These are phyloP conservation scores for Diaporthe sp. DNA, from an alignment of 2,329 filamentous ascomycete genomes.

Conservation along the genomic window DNA sequence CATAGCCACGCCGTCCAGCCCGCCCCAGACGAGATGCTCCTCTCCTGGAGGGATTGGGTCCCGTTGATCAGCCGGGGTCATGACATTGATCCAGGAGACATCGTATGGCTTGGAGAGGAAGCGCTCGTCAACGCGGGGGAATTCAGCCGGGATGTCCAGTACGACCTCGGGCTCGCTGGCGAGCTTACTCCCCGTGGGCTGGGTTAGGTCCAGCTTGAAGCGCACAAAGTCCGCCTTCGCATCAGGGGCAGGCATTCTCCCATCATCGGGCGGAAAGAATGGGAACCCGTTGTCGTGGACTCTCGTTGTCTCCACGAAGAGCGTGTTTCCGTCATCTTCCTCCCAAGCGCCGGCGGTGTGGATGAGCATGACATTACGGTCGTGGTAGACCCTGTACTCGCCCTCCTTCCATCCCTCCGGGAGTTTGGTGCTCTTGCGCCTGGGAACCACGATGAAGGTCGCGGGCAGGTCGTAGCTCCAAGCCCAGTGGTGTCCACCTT, in stretches of 20 bases:
- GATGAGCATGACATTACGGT: constrained; percentile 53
- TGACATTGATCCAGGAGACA: constrained; percentile 56
- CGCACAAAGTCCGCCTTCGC: constrained; percentile 58
- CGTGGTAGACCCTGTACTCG: constrained; percentile 45
- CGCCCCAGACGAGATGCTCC: constrained; percentile 24
- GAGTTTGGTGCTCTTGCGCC: constrained; percentile 38
- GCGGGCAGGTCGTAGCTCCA: constrained; percentile 48
- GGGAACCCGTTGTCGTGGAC: constrained; percentile 55
- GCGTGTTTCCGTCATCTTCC: constrained; percentile 50
- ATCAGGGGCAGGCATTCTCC: constrained; percentile 48
- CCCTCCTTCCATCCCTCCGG: constrained; percentile 45
- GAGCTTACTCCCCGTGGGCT: constrained; percentile 46
- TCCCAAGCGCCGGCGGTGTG: constrained; percentile 60
- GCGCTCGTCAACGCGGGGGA: constrained; percentile 61
- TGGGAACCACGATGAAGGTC: constrained; percentile 43
- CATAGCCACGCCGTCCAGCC: constrained; percentile 39
- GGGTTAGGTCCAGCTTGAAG: constrained; percentile 55
- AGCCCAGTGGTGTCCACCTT: constrained; percentile 54
- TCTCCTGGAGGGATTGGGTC: constrained; percentile 2
- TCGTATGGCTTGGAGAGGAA: constrained; percentile 55
- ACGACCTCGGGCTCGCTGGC: constrained; percentile 48
- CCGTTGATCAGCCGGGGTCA: constrained; percentile 43
- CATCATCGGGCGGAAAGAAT: constrained; percentile 56
- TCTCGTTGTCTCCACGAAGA: constrained; percentile 54
- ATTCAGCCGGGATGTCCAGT: constrained; percentile 57